A percentile compares a stretch with the other conserved stretches of the same genome.
Conservation (phyloP, 495 filamentous ascomycete genomes). For the Acidiella bohemica region DNA sequence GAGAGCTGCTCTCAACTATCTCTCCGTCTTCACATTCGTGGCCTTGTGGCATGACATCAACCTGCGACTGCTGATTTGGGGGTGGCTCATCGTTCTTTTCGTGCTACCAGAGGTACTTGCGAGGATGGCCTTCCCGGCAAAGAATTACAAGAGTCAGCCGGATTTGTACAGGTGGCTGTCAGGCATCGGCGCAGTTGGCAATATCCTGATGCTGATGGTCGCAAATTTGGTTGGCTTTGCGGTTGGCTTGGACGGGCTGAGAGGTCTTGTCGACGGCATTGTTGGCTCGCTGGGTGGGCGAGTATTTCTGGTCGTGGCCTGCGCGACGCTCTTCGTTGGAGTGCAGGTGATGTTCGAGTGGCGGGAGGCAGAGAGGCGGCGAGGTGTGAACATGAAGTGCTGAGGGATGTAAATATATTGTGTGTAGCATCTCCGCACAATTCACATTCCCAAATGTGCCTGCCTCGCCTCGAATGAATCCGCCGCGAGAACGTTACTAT, state of each 20-base stretch:
- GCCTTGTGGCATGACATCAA: constrained; percentile 97
- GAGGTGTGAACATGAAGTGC: constrained; percentile 77
- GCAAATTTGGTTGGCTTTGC: constrained; percentile 90
- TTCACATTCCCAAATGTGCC: too few relatives aligned
- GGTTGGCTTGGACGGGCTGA: constrained; percentile 74
- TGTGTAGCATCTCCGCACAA: too few relatives aligned
- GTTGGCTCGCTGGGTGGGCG: constrained; percentile 62
- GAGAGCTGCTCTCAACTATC: constrained; percentile 51
- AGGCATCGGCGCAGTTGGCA: constrained; percentile 73
- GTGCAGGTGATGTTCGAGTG: constrained; percentile 96
- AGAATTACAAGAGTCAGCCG: constrained; percentile 51
- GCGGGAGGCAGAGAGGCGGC: constrained; percentile 64
- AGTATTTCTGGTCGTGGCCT: constrained; percentile 57
- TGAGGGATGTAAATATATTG: too few relatives aligned
- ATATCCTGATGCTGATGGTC: constrained; percentile 88
- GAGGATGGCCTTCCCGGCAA: constrained; percentile 52
- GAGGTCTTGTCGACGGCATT: constrained; percentile 59
- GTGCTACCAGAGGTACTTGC: constrained; percentile 77
- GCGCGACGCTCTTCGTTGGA: constrained; percentile 62
- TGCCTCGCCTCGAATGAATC: too few relatives aligned
- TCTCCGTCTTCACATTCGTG: constrained; percentile 91
- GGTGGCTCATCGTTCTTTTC: constrained; percentile 89
- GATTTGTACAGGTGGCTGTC: constrained; percentile 65
- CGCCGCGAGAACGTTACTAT: too few relatives aligned
- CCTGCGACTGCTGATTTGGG: constrained; percentile 85